Conservation (phyloP, 192 early-diverging fungal species). For the Umbelopsis ramanniana region DNA sequence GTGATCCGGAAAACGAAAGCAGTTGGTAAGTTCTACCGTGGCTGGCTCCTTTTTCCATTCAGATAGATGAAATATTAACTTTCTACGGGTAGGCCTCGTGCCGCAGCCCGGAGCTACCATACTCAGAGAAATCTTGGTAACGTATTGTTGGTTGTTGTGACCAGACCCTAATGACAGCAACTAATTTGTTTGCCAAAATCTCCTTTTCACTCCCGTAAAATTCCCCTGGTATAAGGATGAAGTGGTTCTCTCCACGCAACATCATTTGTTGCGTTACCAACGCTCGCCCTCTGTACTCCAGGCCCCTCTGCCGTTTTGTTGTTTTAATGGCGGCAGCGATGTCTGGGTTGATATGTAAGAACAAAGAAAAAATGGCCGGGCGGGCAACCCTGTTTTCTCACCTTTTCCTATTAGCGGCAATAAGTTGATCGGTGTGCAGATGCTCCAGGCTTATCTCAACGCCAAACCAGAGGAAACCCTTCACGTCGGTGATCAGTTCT, state of each 20-base stretch:
- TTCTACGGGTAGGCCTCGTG: constrained; percentile 51
- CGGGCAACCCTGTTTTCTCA: too few relatives aligned
- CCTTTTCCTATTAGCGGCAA: constrained; percentile 61
- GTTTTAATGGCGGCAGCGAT: constrained; percentile 91
- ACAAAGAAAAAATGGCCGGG: too few relatives aligned
- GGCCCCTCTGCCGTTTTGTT: constrained; percentile 83
- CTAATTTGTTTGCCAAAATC: constrained; percentile 10
- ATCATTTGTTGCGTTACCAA: constrained; percentile 60
- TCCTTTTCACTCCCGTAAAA: neutral
- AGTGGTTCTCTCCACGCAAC: constrained; percentile 77
- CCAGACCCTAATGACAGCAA: constrained; percentile 10
- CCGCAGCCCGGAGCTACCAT: constrained; percentile 54
- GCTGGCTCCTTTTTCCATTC: neutral
- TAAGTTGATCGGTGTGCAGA: constrained; percentile 89
- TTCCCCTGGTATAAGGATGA: constrained; percentile 61
- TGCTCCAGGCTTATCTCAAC: constrained; percentile 71
- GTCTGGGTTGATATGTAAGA: constrained; percentile 87
- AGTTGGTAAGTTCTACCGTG: constrained; percentile 53
- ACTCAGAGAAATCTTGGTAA: constrained; percentile 74
- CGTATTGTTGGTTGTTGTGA: neutral
- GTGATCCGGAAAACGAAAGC: constrained; percentile 82
- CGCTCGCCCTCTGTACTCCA: constrained; percentile 55
- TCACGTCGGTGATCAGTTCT: constrained; percentile 89
- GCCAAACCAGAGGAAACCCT: constrained; percentile 65
- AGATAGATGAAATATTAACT: neutral